Evolutionary conservation across 108 stramenopile genomes (phyloP).

Genomic region (Epipyxis sp.): DNA sequence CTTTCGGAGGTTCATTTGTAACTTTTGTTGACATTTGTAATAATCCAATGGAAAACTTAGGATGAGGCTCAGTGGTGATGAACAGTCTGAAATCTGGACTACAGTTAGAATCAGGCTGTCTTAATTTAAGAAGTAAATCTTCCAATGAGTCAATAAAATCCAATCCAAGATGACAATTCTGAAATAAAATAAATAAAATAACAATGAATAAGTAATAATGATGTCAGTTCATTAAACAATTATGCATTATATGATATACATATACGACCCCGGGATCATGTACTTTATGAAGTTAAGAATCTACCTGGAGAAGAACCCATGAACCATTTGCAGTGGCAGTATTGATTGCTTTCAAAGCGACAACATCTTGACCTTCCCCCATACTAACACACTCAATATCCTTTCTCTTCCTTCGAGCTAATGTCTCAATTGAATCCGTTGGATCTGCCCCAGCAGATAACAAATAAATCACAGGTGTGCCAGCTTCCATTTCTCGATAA

Average conservation of each 20-base stretch:
- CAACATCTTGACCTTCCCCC: conserved; percentile 60
- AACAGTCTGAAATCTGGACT: conserved; percentile 42
- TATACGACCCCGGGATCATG: no score
- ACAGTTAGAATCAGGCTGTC: conserved; percentile 4
- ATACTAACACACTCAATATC: conserved; percentile 55
- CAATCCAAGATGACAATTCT: conserved; percentile 52
- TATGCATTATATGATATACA: no score
- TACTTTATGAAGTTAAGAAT: no score
- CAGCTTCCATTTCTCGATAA: conserved; percentile 43
- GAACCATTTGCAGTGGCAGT: conserved; percentile 31
- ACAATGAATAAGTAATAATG: no score
- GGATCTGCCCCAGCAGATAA: conserved; percentile 63
- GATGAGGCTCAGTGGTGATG: conserved; percentile 44
- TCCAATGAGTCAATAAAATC: conserved; percentile 43
- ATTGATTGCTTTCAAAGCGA: conserved; percentile 42
- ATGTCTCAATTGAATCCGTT: conserved; percentile 57
- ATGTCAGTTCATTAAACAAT: no score
- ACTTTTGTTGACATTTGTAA: conserved; percentile 51
- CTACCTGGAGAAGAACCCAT: conserved; percentile 51
- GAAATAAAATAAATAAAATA: no score
- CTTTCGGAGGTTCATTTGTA: conserved; percentile 55
- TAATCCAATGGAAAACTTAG: conserved; percentile 47
- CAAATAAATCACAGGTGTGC: conserved; percentile 58
- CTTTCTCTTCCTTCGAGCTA: conserved; percentile 52
- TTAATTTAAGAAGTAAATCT: conserved; percentile 35